phyloP scores from a whole-genome alignment of 768 basidiomycete species.

The Phanerochaete carnosa region DNA sequence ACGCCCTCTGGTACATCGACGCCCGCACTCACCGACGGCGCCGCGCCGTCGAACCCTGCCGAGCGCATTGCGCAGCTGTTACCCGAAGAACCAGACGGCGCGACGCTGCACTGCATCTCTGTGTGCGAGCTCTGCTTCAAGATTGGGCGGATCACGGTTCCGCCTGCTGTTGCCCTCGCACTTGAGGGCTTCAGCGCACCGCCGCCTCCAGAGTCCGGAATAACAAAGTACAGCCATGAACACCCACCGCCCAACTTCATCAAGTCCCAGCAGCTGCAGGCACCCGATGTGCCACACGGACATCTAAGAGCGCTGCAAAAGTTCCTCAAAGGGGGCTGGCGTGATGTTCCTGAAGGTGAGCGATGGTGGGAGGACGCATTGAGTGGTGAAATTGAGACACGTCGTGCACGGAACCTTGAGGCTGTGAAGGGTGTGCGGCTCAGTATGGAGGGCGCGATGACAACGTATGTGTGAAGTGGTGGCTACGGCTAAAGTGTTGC shows the following conservation, averaged over 20 bases:
- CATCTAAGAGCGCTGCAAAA: conserved; percentile 35
- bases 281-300: conserved; percentile 13
- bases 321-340: conserved; percentile 61
- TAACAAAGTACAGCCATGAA: conserved; percentile 29
- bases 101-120: conserved; percentile 57
- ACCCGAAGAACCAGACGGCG: conserved; percentile 43
- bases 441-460: conserved; percentile 29
- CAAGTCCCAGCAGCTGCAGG: conserved; percentile 19
- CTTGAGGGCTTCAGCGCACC: conserved; percentile 48
- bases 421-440: conserved; percentile 25
- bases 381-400: conserved; percentile 32
- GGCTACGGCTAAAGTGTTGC: no score
- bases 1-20: conserved; percentile 23
- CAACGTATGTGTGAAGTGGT: background rate
- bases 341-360: conserved; percentile 49
- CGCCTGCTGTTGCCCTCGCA: conserved; percentile 60
- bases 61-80: conserved; percentile 9
- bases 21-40: conserved; percentile 2
- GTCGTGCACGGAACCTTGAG: conserved; percentile 21
- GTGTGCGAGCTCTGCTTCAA: conserved; percentile 70
- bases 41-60: conserved; percentile 8
- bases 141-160: conserved; percentile 66
- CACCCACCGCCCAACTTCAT: conserved; percentile 50
- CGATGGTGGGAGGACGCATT: conserved; percentile 73
- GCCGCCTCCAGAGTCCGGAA: conserved; percentile 2